Percentiles rank a stretch among this genome's conserved stretches.
These are phyloP conservation scores for Fusarium sp. DNA, from an alignment of 2,329 filamentous ascomycete species.

Conservation along the genomic window DNA sequence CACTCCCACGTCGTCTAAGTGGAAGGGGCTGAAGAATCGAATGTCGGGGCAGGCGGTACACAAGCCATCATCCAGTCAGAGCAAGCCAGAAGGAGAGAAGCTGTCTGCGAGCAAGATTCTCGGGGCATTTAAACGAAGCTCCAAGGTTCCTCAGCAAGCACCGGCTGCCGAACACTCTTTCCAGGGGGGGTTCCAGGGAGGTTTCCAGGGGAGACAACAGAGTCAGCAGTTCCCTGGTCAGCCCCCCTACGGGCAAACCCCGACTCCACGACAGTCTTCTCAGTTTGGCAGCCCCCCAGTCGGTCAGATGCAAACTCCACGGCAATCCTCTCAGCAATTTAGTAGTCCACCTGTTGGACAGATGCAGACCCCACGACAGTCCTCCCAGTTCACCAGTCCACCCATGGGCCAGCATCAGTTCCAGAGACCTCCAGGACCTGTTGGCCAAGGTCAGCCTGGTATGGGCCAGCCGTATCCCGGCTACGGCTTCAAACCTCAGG, in stretches of 20 bases:
- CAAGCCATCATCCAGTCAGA: conserved; percentile 30
- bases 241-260: conserved; percentile 9
- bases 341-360: conserved; percentile 25
- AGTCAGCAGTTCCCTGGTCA: conserved; percentile 25
- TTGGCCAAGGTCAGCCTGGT: conserved; percentile 9
- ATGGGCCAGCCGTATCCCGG: conserved; percentile 20
- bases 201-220: conserved; percentile 10
- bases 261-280: conserved; percentile 18
- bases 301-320: conserved; percentile 25
- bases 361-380: conserved; percentile 32
- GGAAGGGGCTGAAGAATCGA: conserved; percentile 50
- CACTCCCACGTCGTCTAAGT: conserved; percentile 44
- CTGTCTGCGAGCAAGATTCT: conserved; percentile 46
- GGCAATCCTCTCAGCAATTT: conserved; percentile 26
- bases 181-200: conserved; percentile 12
- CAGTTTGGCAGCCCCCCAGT: conserved; percentile 25
- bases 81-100: conserved; percentile 39
- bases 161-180: conserved; percentile 23
- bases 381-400: conserved; percentile 32
- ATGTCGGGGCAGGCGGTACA: conserved; percentile 48
- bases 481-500: conserved; percentile 21
- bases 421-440: conserved; percentile 9
- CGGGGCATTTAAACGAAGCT: conserved; percentile 49
- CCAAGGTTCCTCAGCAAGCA: conserved; percentile 44
- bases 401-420: conserved; percentile 32